A percentile compares a stretch with the other conserved stretches of the same genome.
These are phyloP conservation scores for Aspergillus pseudoterreus DNA, from an alignment of 2,329 filamentous ascomycete genomes.

Conservation along the genomic window DNA sequence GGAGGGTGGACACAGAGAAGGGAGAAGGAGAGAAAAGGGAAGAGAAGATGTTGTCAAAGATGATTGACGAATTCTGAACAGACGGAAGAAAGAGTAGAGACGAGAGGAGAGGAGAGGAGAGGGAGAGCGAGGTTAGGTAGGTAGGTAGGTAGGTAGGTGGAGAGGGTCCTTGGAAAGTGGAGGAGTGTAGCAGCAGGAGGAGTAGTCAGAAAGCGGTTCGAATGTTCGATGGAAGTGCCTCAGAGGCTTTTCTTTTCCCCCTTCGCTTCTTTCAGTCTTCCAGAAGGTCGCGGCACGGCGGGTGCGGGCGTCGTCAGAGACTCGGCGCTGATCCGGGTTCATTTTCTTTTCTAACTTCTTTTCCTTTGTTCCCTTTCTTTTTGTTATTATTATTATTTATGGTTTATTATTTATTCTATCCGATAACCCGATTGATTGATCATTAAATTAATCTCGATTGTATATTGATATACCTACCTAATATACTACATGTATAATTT, in stretches of 20 bases:
- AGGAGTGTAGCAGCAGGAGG: background rate
- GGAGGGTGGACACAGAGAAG: slow-evolving; percentile 8
- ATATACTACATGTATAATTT: too few relatives aligned
- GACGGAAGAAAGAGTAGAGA: slow-evolving; percentile 1
- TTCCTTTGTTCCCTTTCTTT: background rate
- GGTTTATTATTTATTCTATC: too few relatives aligned
- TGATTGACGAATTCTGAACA: too few relatives aligned
- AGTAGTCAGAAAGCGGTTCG: background rate
- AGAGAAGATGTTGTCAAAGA: background rate
- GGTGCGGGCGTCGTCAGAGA: slow-evolving; percentile 16
- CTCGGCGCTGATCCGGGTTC: slow-evolving; percentile 13
- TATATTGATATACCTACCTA: too few relatives aligned
- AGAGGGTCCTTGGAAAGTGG: background rate
- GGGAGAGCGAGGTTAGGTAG: background rate
- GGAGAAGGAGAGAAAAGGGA: background rate
- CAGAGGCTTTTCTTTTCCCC: slow-evolving; percentile 5
- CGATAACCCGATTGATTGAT: too few relatives aligned
- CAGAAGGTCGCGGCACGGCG: slow-evolving; percentile 21
- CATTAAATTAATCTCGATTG: too few relatives aligned
- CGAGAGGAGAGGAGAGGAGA: background rate
- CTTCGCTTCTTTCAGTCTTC: slow-evolving; percentile 17
- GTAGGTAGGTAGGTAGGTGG: background rate
- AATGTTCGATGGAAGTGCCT: background rate
- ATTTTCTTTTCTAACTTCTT: background rate
- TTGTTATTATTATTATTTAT: background rate